Conservation (phyloP, 371 early-diverging fungal species). For the Apophysomyces variabilis region DNA sequence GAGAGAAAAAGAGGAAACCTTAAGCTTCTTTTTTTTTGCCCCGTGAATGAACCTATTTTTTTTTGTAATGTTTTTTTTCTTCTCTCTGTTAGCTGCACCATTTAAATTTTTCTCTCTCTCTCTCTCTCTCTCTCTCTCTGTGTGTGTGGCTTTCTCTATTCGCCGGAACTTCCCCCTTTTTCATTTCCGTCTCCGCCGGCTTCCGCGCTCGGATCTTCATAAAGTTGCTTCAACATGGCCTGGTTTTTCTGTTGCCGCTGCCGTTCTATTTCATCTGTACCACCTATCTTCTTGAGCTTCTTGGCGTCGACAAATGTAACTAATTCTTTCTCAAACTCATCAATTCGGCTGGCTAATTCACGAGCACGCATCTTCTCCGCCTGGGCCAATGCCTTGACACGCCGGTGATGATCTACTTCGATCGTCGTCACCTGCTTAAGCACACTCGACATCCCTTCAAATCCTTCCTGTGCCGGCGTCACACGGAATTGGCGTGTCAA, state of each 20-base stretch:
- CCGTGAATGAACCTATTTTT: not conserved
- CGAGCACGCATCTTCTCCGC: conserved; percentile 69
- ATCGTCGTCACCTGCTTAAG: conserved; percentile 72
- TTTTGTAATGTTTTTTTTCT: not conserved
- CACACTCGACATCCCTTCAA: conserved; percentile 61
- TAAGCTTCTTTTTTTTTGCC: not conserved
- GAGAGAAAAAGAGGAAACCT: too few species aligned
- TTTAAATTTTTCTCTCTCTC: not conserved
- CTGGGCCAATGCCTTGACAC: conserved; percentile 71
- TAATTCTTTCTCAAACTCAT: conserved; percentile 77
- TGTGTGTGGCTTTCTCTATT: not conserved
- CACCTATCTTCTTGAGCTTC: conserved; percentile 74
- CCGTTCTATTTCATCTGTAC: conserved; percentile 68
- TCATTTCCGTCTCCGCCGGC: not conserved
- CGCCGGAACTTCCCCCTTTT: not conserved
- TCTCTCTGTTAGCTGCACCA: not conserved
- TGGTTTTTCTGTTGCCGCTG: conserved; percentile 61
- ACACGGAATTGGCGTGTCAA: conserved; percentile 21
- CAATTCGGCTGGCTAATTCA: conserved; percentile 65
- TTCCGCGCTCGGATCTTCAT: not conserved
- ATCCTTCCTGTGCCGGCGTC: conserved; percentile 22
- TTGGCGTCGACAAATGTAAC: conserved; percentile 64
- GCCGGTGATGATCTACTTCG: conserved; percentile 65
- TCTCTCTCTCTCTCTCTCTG: too few species aligned
- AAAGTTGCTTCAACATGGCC: conserved; percentile 50